Evolutionary conservation across 805 yeast genomes (phyloP).

Genomic region (Candida sakaeoensis): DNA sequence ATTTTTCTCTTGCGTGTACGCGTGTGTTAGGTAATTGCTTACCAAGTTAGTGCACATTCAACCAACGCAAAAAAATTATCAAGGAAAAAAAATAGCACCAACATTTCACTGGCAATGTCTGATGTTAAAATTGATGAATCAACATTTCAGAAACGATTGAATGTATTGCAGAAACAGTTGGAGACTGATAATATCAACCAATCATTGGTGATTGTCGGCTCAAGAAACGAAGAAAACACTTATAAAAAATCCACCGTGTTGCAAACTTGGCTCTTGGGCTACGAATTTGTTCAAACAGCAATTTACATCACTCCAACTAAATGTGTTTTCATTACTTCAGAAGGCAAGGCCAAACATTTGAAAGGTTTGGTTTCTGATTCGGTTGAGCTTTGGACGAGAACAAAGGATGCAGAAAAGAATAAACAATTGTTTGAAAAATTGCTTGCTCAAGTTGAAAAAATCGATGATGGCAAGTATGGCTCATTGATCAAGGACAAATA

Average conservation of each 20-base stretch:
- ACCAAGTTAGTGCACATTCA: not conserved
- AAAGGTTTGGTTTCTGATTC: constrained; percentile 46
- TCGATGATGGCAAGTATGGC: constrained; percentile 48
- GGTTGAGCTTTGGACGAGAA: constrained; percentile 64
- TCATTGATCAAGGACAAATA: constrained; percentile 70
- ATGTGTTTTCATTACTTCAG: constrained; percentile 68
- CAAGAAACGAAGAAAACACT: constrained; percentile 83
- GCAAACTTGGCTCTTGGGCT: constrained; percentile 90
- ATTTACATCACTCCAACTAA: constrained; percentile 59
- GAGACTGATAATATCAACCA: constrained; percentile 20
- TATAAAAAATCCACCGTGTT: constrained; percentile 82
- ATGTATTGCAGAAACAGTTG: constrained; percentile 35
- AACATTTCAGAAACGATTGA: constrained; percentile 51
- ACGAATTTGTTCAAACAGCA: constrained; percentile 92
- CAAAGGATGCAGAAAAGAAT: constrained; percentile 78
- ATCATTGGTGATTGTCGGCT: constrained; percentile 68
- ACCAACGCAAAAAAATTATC: not conserved
- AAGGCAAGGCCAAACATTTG: constrained; percentile 80
- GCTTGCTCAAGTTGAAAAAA: constrained; percentile 40
- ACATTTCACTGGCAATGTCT: constrained; percentile 39
- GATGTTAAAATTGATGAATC: constrained; percentile 55
- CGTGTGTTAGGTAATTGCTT: constrained; percentile 4
- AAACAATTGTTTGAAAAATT: constrained; percentile 60
- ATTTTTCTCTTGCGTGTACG: too few relatives aligned
- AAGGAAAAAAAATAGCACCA: constrained; percentile 2